These are phyloP conservation scores for Leccinum fallax DNA, from an alignment of 1,284 basidiomycete genomes.

Conservation along the genomic window DNA sequence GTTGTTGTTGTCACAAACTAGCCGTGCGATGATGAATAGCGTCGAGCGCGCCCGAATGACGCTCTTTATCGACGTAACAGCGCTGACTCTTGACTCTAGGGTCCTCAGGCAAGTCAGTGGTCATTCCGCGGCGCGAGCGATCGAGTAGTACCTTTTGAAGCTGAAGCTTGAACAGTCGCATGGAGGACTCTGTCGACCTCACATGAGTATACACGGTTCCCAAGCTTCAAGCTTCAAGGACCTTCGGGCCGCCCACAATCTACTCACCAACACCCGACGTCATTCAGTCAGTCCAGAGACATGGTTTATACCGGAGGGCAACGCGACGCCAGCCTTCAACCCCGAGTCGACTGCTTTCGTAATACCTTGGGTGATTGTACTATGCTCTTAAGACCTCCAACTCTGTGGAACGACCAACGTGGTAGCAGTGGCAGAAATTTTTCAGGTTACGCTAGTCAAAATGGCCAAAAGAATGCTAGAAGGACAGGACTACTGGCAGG, in stretches of 20 bases:
- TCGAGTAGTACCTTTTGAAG: not conserved
- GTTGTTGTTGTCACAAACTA: too few species aligned
- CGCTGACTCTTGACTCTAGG: not conserved
- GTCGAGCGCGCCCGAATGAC: not conserved
- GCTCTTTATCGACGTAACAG: not conserved
- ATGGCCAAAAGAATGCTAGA: not conserved
- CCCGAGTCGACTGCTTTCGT: conserved; percentile 25
- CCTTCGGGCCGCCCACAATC: not conserved
- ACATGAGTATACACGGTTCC: not conserved
- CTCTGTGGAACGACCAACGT: conserved; percentile 27
- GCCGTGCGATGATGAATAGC: not conserved
- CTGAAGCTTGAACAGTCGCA: not conserved
- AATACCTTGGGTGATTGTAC: conserved; percentile 21
- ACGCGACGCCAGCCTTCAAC: conserved; percentile 32
- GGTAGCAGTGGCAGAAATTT: conserved; percentile 23
- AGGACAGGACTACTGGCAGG: not conserved
- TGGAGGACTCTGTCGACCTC: not conserved
- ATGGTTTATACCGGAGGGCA: conserved; percentile 23
- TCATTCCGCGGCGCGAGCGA: not conserved
- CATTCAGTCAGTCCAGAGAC: not conserved
- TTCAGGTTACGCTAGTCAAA: conserved; percentile 9
- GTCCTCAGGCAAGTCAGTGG: not conserved
- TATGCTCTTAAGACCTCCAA: conserved; percentile 15
- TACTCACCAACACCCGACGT: conserved; percentile 23
- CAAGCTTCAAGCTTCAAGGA: not conserved